Evolutionary conservation across 306 rosid species (phyloP).

Genomic region (Castanospermum australe): DNA sequence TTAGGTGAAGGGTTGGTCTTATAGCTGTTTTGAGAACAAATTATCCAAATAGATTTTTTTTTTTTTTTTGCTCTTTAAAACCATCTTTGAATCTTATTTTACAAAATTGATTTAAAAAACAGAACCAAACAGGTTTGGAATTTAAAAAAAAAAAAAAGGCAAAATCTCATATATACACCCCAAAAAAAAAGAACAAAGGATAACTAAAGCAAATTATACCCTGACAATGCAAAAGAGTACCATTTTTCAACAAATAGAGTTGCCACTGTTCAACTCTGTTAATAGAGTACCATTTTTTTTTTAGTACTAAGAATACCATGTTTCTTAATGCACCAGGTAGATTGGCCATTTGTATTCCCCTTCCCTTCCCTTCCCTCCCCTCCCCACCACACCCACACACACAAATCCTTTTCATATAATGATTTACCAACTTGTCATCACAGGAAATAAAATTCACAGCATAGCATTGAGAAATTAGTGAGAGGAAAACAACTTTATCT

Average conservation of each 20-base stretch:
- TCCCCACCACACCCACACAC: neutral
- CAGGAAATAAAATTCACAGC: neutral
- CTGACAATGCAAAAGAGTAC: neutral
- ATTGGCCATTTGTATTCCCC: too few species aligned
- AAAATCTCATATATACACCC: too few species aligned
- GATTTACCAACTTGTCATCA: neutral
- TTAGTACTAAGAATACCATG: too few species aligned
- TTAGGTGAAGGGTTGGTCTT: too few species aligned
- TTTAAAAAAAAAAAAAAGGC: neutral
- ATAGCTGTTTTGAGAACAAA: too few species aligned
- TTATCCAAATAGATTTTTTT: too few species aligned
- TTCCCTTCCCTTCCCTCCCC: too few species aligned
- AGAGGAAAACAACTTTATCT: neutral
- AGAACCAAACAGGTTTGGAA: too few species aligned
- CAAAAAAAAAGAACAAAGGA: too few species aligned
- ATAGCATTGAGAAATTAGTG: neutral
- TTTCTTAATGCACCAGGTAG: neutral
- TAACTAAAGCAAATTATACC: neutral
- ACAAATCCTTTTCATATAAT: neutral
- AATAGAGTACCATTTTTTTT: neutral
- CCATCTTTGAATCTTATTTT: too few species aligned
- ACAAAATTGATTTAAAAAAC: too few species aligned
- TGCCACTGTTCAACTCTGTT: neutral
- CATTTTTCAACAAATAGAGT: neutral
- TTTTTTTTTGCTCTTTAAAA: too few species aligned